These are phyloP conservation scores for Trichoderma asperellum DNA, from an alignment of 2,329 filamentous ascomycete genomes.

Conservation along the genomic window DNA sequence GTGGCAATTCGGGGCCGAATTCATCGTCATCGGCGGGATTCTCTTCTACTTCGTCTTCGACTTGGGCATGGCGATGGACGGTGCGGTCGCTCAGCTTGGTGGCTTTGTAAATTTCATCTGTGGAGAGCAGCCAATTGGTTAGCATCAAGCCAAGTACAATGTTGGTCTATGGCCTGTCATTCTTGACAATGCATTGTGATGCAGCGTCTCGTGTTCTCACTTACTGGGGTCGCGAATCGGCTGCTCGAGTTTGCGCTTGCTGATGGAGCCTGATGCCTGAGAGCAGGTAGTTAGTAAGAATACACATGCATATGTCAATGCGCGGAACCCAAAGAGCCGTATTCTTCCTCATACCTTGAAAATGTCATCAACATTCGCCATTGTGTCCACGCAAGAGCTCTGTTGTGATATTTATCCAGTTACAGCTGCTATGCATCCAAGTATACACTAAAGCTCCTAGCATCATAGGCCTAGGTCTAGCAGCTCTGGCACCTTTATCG, in stretches of 20 bases:
- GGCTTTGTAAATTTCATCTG: slow-evolving; percentile 68
- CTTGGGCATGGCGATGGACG: slow-evolving; percentile 50
- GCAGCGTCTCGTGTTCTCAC: slow-evolving; percentile 34
- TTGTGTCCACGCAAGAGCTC: slow-evolving; percentile 37
- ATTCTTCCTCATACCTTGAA: slow-evolving; percentile 51
- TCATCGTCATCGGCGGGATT: slow-evolving; percentile 57
- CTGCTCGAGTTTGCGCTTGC: slow-evolving; percentile 68
- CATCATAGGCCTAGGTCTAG: not conserved
- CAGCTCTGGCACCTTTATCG: slow-evolving; percentile 17
- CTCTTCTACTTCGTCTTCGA: slow-evolving; percentile 51
- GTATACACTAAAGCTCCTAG: not conserved
- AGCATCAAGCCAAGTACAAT: not conserved
- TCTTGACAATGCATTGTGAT: not conserved
- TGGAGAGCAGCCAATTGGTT: not conserved
- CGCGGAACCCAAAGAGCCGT: not conserved
- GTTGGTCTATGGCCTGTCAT: not conserved
- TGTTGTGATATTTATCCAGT: not conserved
- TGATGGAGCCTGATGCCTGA: slow-evolving; percentile 51
- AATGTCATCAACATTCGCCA: slow-evolving; percentile 63
- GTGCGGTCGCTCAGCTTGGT: slow-evolving; percentile 55
- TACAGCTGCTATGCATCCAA: not conserved
- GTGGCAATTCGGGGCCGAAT: slow-evolving; percentile 51
- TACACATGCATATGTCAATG: not conserved
- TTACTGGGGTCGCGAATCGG: slow-evolving; percentile 64
- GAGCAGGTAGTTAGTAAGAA: not conserved